These are phyloP conservation scores for Mimosa pudica DNA, from an alignment of 306 rosid genomes.

Conservation along the genomic window DNA sequence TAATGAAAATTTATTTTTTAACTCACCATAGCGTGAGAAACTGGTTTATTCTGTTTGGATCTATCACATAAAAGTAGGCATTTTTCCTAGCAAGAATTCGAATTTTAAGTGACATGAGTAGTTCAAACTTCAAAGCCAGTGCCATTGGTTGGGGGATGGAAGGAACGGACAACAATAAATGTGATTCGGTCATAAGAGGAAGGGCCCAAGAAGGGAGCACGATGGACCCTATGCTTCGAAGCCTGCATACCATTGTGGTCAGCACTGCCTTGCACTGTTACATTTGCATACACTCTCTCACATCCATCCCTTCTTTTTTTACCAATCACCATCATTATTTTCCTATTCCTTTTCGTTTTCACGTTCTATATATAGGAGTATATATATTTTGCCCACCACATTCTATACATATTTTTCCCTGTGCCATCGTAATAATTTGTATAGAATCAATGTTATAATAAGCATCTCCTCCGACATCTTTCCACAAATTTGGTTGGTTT, in stretches of 20 bases:
- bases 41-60: no score
- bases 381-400: no score
- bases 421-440: no score
- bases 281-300: background rate
- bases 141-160: background rate
- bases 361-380: background rate
- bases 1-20: no score
- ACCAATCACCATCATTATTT: background rate
- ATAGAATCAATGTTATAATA: background rate
- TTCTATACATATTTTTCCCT: background rate
- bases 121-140: no score
- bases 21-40: no score
- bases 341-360: background rate
- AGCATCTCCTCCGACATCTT: background rate
- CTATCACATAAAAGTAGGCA: no score
- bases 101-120: no score
- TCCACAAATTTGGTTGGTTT: conserved; percentile 13
- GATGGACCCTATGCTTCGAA: conserved; percentile 44
- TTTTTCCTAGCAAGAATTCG: no score
- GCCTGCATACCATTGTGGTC: conserved; percentile 30
- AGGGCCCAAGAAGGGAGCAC: conserved; percentile 46
- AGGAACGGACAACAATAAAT: conserved; percentile 48
- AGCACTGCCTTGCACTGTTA: conserved; percentile 37
- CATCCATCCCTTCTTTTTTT: background rate
- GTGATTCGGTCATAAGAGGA: conserved; percentile 6